phyloP scores from a whole-genome alignment of 345 rosid species.

The Citropsis articulata region DNA sequence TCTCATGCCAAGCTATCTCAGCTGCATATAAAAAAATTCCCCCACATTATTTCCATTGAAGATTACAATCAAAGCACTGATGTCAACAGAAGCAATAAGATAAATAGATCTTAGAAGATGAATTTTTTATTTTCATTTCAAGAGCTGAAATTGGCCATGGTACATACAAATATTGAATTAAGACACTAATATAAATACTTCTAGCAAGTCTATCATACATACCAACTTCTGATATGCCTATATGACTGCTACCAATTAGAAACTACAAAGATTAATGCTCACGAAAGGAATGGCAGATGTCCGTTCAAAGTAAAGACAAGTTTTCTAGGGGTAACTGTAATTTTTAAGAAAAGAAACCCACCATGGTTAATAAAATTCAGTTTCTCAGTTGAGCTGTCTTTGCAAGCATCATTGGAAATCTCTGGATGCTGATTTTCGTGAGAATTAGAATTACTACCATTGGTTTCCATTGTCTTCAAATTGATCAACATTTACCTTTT shows the following conservation, averaged over 20 bases:
- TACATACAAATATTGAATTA: neutral
- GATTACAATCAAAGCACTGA: neutral
- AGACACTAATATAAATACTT: neutral
- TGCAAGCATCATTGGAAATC: constrained; percentile 9
- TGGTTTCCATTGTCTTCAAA: constrained; percentile 25
- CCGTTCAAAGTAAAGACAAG: neutral
- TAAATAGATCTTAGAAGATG: neutral
- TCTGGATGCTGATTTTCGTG: constrained; percentile 14
- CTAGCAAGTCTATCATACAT: neutral
- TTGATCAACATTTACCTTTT: constrained; percentile 13
- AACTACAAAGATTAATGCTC: neutral
- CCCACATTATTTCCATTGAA: constrained; percentile 2
- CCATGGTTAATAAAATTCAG: constrained; percentile 26
- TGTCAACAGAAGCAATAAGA: neutral
- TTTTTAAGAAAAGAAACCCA: constrained; percentile 16
- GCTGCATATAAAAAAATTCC: constrained; percentile 21
- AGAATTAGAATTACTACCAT: constrained; percentile 19
- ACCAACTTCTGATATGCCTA: neutral
- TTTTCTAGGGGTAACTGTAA: neutral
- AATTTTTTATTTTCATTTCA: neutral
- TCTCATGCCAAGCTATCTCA: constrained; percentile 37
- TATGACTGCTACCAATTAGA: neutral
- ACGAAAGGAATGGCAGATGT: neutral
- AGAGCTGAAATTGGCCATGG: neutral
- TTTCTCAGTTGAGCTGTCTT: constrained; percentile 15